Evolutionary conservation across 202 grass and related monocot species (phyloP).

Genomic region (Digitaria exilis): DNA sequence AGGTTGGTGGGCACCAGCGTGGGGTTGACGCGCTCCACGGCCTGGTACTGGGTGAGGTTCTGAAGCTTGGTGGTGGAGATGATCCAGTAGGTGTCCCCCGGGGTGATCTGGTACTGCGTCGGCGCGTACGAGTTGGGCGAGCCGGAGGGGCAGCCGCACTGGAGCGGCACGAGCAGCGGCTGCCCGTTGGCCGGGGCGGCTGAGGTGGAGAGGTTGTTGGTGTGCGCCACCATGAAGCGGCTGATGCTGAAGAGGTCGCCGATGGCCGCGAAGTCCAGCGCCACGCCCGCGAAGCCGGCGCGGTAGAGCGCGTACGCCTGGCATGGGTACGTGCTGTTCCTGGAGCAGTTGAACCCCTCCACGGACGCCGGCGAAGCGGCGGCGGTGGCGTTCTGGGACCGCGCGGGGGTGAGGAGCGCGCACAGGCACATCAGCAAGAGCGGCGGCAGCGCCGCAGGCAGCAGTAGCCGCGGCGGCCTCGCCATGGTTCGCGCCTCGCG

Average conservation of each 20-base stretch:
- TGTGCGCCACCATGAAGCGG: constrained; percentile 74
- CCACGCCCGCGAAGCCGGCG: constrained; percentile 30
- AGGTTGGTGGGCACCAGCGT: constrained; percentile 57
- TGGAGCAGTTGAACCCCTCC: constrained; percentile 70
- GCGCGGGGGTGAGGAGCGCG: constrained; percentile 18
- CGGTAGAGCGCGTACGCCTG: constrained; percentile 84
- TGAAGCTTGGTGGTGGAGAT: constrained; percentile 73
- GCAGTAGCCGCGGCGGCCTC: neutral
- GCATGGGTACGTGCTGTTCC: constrained; percentile 68
- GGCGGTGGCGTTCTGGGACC: constrained; percentile 35
- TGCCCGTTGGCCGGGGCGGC: constrained; percentile 40
- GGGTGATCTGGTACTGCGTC: constrained; percentile 62
- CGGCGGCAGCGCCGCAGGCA: too few species aligned
- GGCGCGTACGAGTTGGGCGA: constrained; percentile 62
- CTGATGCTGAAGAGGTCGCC: constrained; percentile 74
- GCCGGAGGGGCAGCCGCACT: constrained; percentile 56
- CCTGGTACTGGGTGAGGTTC: constrained; percentile 81
- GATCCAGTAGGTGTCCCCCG: constrained; percentile 72
- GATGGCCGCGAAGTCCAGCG: constrained; percentile 53
- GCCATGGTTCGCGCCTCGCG: neutral
- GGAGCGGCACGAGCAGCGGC: constrained; percentile 78
- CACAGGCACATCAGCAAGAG: constrained; percentile 31
- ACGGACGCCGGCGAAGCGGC: constrained; percentile 38
- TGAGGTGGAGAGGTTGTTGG: constrained; percentile 72
- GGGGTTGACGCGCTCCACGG: constrained; percentile 83